Evolutionary conservation across 83 land plant genomes (phyloP).

Genomic region (Diphasiastrum complanatum): DNA sequence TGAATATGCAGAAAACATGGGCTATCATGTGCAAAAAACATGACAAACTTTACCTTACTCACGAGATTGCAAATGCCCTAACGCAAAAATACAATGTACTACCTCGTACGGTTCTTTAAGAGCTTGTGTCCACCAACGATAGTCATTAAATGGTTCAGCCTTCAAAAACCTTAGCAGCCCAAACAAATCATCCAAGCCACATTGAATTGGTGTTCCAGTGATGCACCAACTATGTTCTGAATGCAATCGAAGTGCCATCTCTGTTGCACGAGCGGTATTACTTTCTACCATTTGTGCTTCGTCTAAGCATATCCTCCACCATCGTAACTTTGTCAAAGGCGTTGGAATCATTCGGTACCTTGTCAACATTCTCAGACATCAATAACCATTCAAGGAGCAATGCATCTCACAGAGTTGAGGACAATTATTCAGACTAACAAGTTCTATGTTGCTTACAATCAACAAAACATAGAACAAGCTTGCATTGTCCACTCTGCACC

Average conservation of each 20-base stretch:
- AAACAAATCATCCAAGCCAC: slow-evolving; percentile 81
- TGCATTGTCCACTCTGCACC: no score
- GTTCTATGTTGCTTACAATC: no score
- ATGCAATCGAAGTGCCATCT: slow-evolving; percentile 87
- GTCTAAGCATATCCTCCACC: slow-evolving; percentile 98
- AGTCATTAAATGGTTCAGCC: slow-evolving; percentile 65
- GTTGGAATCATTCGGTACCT: slow-evolving; percentile 94
- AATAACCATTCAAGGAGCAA: no score
- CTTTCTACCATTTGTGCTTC: slow-evolving; percentile 99
- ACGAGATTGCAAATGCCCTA: not conserved
- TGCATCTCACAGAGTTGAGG: no score
- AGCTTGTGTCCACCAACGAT: slow-evolving; percentile 80
- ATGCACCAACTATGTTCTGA: slow-evolving; percentile 89
- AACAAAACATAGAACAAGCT: no score
- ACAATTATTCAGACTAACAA: no score
- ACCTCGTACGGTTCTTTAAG: slow-evolving; percentile 95
- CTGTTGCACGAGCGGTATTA: slow-evolving; percentile 73
- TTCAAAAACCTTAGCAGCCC: slow-evolving; percentile 72
- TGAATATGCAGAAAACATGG: not conserved
- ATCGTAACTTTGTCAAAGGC: slow-evolving; percentile 63
- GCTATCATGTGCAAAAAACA: slow-evolving; percentile 2
- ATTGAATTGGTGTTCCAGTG: slow-evolving; percentile 95
- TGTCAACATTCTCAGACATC: no score
- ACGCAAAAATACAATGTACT: not conserved
- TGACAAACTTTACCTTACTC: slow-evolving; percentile 3